Conservation (phyloP, 2,329 filamentous ascomycete genomes). For the Lecanicillium sp. region DNA sequence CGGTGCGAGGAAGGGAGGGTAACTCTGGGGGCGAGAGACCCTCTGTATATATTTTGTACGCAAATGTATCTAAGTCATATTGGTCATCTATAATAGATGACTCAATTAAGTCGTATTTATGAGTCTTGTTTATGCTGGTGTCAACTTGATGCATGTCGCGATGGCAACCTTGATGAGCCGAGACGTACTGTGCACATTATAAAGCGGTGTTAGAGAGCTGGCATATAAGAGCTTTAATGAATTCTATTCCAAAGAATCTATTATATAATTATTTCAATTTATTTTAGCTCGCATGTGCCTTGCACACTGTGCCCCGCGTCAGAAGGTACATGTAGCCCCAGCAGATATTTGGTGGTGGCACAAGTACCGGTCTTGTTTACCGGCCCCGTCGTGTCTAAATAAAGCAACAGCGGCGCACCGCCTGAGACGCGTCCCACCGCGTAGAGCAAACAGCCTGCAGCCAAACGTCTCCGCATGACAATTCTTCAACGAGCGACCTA, state of each 20-base stretch:
- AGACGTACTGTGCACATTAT: too few relatives aligned
- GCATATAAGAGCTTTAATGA: too few relatives aligned
- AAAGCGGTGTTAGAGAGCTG: too few relatives aligned
- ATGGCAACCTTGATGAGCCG: too few relatives aligned
- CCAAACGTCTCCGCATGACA: not conserved
- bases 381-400: not conserved
- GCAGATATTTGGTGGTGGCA: slow-evolving; percentile 1
- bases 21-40: not conserved
- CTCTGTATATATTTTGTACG: not conserved
- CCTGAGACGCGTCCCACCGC: slow-evolving; percentile 10
- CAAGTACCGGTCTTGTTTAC: slow-evolving; percentile 12
- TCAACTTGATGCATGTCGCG: too few relatives aligned
- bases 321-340: not conserved
- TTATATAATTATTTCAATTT: too few relatives aligned
- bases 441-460: not conserved
- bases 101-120: too few relatives aligned
- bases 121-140: too few relatives aligned
- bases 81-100: not conserved
- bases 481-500: slow-evolving; percentile 2
- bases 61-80: not conserved
- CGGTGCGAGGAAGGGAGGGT: not conserved
- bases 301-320: not conserved
- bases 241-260: too few relatives aligned
- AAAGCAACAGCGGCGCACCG: not conserved
- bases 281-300: too few relatives aligned